Base-by-base conservation (phyloP, 2,329 filamentous ascomycete species). In the Raffaelea ambrosiae region DNA sequence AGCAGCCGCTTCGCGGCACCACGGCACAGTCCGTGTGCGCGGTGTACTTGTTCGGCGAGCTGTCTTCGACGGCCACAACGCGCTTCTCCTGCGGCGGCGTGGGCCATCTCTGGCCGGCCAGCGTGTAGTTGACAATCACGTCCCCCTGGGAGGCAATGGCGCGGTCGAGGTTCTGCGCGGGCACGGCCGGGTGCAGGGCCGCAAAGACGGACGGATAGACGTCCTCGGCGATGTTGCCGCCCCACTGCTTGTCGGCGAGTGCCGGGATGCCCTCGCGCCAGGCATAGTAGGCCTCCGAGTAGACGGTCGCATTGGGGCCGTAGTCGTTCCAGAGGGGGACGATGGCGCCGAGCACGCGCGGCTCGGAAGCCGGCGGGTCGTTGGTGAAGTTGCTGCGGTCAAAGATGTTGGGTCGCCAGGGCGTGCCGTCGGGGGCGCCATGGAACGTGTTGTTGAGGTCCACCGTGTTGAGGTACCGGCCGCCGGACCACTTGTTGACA, bases 281-380 rank as follows among this genome's bases (percentile, higher is more conserved):
- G 1, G 72, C 65, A 51, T 75, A 75, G 51, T 74, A 78, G 0
- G 71, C 66, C 55, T 78, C 74, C 2, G 71, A 66, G 48, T 72
- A 72, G 0, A 71, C 70, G 0, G 69, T 68, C 3, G 73, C 68
- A 51, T 77, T 76, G 0, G 69, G 62, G 1, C 74, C 74, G 44
- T 71, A 75, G 51, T 79, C 74, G 49, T 77, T 77, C 75, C 75
- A 77, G 4, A 73, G 58, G 1, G 75, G 68, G 3, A 67, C 63
- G 23, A 78, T 66, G 21, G 72, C 66, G 0, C 75, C 75, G 3
- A 71, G 63, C 1, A 77, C 65, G 1, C 62, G 59, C 0, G 66
- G 61, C 29, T 64, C 66, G 3, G 63, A 53, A 9, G 57, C 55
- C 1, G 63, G 52, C 0, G 73, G 68, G 51, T 78, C 76, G 46